phyloP scores from a whole-genome alignment of 2,329 filamentous ascomycete genomes.

The Botrytis aclada region DNA sequence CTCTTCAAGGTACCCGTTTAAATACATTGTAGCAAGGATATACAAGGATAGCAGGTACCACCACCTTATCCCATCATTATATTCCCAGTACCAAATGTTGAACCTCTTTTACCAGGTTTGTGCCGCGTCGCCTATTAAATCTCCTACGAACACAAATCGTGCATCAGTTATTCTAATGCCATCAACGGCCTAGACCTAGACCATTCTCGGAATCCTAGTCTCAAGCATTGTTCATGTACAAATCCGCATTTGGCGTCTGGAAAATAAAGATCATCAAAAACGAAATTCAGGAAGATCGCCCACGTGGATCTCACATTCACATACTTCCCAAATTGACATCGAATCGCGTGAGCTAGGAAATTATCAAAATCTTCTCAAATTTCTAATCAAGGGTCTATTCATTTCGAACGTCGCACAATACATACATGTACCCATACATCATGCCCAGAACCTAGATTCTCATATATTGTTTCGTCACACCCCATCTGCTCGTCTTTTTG shows the following conservation, averaged over 20 bases:
- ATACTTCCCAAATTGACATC: not conserved
- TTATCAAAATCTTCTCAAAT: not conserved
- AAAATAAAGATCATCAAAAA: slow-evolving; percentile 17
- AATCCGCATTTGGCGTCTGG: slow-evolving; percentile 14
- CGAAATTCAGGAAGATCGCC: slow-evolving; percentile 10
- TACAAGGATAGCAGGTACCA: slow-evolving; percentile 21
- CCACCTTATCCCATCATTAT: slow-evolving; percentile 12
- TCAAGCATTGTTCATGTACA: slow-evolving; percentile 15
- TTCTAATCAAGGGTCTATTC: not conserved
- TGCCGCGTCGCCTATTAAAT: slow-evolving; percentile 20
- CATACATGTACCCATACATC: not conserved
- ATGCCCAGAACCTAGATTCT: not conserved
- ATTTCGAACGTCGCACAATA: not conserved
- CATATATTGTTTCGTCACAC: not conserved
- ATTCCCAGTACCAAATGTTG: slow-evolving; percentile 16
- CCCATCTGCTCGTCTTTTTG: not conserved
- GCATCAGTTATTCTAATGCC: slow-evolving; percentile 12
- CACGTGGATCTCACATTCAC: not conserved
- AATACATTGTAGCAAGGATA: slow-evolving; percentile 16
- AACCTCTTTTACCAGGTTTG: slow-evolving; percentile 13
- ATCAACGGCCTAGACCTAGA: slow-evolving; percentile 16
- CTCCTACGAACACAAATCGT: slow-evolving; percentile 19
- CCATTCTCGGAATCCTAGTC: slow-evolving; percentile 1
- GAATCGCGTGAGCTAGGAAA: not conserved
- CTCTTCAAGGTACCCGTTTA: slow-evolving; percentile 9